Conservation (phyloP, 768 basidiomycete genomes). For the Mrakia gelida region DNA sequence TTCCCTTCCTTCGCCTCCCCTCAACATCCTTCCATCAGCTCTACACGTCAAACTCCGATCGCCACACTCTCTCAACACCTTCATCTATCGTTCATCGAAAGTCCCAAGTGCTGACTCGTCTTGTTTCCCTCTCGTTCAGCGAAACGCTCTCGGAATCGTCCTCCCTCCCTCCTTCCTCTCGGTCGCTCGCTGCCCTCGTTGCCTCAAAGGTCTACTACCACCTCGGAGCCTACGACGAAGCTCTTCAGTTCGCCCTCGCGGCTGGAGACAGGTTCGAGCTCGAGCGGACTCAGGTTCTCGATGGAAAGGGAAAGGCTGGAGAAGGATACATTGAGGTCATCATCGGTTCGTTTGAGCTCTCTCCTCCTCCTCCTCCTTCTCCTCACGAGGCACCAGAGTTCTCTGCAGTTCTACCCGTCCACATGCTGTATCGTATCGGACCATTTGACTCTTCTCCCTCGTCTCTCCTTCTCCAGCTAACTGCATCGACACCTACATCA, state of each 20-base stretch:
- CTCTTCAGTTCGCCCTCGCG: conserved; percentile 87
- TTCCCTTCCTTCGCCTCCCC: too few species aligned
- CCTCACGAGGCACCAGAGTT: too few species aligned
- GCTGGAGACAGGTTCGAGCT: conserved; percentile 79
- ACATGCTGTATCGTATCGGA: background rate
- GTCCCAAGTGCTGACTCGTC: conserved; percentile 28
- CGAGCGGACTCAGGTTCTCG: conserved; percentile 30
- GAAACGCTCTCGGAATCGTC: conserved; percentile 84
- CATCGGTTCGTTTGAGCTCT: conserved; percentile 63
- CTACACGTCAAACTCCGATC: too few species aligned
- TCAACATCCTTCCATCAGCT: too few species aligned
- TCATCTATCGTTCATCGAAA: background rate
- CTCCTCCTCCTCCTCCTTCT: background rate
- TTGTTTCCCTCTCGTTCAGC: conserved; percentile 48
- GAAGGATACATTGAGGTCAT: conserved; percentile 93
- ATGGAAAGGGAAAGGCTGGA: conserved; percentile 53
- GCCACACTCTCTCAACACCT: background rate
- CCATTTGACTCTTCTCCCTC: background rate
- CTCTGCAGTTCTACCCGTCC: too few species aligned
- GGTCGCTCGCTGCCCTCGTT: conserved; percentile 79
- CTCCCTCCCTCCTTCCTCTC: conserved; percentile 65
- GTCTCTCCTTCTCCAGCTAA: conserved; percentile 59
- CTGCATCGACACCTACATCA: conserved; percentile 90
- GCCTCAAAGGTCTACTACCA: conserved; percentile 99
- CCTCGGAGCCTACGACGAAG: conserved; percentile 91